These are phyloP conservation scores for Rhodamnia argentea DNA, from an alignment of 345 rosid genomes.

Conservation along the genomic window DNA sequence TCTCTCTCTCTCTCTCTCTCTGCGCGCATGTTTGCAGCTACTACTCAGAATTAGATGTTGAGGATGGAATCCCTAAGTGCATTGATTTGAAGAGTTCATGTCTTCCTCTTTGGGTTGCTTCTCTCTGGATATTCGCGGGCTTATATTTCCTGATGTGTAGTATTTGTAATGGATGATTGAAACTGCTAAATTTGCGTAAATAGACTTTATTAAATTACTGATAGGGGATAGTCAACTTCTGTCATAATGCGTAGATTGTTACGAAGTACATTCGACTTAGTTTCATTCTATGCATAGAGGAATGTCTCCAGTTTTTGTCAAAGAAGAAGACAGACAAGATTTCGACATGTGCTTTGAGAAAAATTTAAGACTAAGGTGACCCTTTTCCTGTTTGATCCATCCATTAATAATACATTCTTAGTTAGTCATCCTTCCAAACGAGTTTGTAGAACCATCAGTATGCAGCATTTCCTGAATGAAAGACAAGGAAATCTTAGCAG, in stretches of 20 bases:
- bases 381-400: neutral
- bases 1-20: neutral
- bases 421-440: neutral
- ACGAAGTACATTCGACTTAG: neutral
- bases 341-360: neutral
- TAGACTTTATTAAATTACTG: neutral
- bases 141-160: neutral
- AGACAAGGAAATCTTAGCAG: neutral
- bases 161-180: neutral
- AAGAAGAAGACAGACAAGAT: neutral
- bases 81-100: neutral
- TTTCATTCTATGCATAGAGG: neutral
- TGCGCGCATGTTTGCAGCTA: neutral
- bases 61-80: neutral
- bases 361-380: neutral
- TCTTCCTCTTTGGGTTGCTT: neutral
- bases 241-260: neutral
- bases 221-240: neutral
- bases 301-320: neutral
- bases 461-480: neutral
- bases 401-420: neutral
- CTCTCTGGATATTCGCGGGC: neutral
- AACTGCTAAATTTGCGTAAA: neutral
- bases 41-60: neutral
- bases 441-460: neutral